These are phyloP conservation scores for Penstemon davidsonii DNA, from an alignment of 257 asterid species.

Conservation along the genomic window DNA sequence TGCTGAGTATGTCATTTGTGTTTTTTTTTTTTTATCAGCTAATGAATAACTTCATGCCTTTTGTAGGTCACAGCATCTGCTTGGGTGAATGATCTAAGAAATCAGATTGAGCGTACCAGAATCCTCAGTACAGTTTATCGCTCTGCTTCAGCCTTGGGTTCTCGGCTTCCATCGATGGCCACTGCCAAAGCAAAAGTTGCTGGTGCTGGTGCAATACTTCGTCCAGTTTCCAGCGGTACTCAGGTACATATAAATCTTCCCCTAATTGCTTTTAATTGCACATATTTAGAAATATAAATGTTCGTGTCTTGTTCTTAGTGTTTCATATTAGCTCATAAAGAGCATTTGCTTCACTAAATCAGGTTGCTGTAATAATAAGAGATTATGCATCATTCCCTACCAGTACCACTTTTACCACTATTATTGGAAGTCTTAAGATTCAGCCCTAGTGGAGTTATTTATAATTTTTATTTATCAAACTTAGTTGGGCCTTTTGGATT, in stretches of 20 bases:
- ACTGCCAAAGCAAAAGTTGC: constrained; percentile 92
- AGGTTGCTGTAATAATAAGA: background rate
- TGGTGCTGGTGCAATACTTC: constrained; percentile 96
- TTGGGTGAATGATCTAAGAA: constrained; percentile 91
- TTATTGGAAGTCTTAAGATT: background rate
- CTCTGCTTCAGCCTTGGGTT: constrained; percentile 95
- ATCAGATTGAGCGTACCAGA: constrained; percentile 88
- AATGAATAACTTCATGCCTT: constrained; percentile 15
- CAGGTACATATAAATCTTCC: constrained; percentile 50
- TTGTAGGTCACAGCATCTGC: constrained; percentile 96
- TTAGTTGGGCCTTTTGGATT: background rate
- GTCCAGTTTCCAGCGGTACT: constrained; percentile 89
- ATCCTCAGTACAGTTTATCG: constrained; percentile 94
- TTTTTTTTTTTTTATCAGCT: constrained; percentile 5
- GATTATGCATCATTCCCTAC: background rate
- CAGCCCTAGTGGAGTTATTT: background rate
- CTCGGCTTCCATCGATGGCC: constrained; percentile 97
- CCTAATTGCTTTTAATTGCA: constrained; percentile 10
- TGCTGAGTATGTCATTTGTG: background rate
- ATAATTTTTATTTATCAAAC: background rate
- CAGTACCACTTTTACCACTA: background rate
- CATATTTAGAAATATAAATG: background rate
- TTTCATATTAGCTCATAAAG: too few relatives aligned
- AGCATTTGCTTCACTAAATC: background rate
- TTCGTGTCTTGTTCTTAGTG: background rate